Evolutionary conservation across 225 moss, liverwort and hornwort species (phyloP).

Genomic region (Polytrichum formosum): DNA sequence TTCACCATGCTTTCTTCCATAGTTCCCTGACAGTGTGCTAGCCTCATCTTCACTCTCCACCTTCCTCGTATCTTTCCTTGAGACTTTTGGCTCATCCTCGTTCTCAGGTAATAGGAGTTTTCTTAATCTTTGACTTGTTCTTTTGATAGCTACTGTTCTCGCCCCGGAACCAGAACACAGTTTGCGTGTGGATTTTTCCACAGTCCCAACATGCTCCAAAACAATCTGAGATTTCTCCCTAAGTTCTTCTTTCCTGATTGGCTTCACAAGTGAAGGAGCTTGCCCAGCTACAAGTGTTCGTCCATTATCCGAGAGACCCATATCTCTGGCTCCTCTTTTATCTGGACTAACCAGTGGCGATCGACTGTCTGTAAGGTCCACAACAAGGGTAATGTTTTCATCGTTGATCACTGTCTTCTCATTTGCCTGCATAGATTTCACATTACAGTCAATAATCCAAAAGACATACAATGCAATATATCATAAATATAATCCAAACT

Average conservation of each 20-base stretch:
- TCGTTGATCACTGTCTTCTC: not conserved
- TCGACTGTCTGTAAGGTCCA: constrained; percentile 18
- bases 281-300: not conserved
- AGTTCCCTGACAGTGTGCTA: constrained; percentile 53
- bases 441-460: not conserved
- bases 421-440: not conserved
- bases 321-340: not conserved
- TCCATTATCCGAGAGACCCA: too few relatives aligned
- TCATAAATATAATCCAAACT: too few relatives aligned
- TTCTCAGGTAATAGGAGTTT: constrained; percentile 11
- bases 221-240: not conserved
- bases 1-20: constrained; percentile 20
- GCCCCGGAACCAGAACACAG: constrained; percentile 7
- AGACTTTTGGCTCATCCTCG: constrained; percentile 1
- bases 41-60: constrained; percentile 63
- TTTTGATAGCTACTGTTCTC: constrained; percentile 8
- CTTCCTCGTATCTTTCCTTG: not conserved
- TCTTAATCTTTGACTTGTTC: constrained; percentile 12
- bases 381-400: constrained; percentile 9
- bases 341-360: not conserved
- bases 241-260: constrained; percentile 2
- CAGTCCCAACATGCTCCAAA: constrained; percentile 10
- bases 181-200: constrained; percentile 11
- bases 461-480: too few relatives aligned
- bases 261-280: not conserved